Evolutionary conservation across 805 yeast species (phyloP).

Genomic region (Debaryomyces prosopidis): DNA sequence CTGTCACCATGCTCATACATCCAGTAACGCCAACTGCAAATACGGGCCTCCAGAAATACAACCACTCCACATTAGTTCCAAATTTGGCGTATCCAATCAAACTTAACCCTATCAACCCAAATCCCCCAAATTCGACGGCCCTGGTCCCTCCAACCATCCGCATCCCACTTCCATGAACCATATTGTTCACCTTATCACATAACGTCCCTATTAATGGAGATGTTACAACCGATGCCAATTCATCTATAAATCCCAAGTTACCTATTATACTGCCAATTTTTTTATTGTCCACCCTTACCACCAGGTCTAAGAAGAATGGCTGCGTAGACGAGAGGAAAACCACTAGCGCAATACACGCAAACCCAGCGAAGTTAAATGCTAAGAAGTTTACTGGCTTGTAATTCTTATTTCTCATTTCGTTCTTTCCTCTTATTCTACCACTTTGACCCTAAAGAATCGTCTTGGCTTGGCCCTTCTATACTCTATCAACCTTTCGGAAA

Average conservation of each 20-base stretch:
- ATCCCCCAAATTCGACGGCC: slow-evolving; percentile 49
- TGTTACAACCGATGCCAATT: slow-evolving; percentile 49
- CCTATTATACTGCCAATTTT: slow-evolving; percentile 37
- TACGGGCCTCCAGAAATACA: slow-evolving; percentile 50
- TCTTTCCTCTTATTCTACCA: not conserved
- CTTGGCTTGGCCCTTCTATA: too few relatives aligned
- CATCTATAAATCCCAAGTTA: slow-evolving; percentile 53
- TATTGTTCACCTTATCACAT: slow-evolving; percentile 49
- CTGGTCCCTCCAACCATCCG: slow-evolving; percentile 49
- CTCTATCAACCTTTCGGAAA: too few relatives aligned
- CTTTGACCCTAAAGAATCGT: not conserved
- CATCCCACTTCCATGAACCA: slow-evolving; percentile 7
- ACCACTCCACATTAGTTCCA: slow-evolving; percentile 14
- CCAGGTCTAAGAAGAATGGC: slow-evolving; percentile 38
- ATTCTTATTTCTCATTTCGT: not conserved
- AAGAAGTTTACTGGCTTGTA: slow-evolving; percentile 19
- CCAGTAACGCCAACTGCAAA: slow-evolving; percentile 64
- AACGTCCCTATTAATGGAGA: slow-evolving; percentile 67
- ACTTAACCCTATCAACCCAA: slow-evolving; percentile 47
- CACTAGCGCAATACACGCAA: slow-evolving; percentile 37
- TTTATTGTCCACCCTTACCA: slow-evolving; percentile 24
- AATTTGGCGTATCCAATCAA: slow-evolving; percentile 48
- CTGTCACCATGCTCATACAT: slow-evolving; percentile 59
- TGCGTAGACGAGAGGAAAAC: slow-evolving; percentile 42
- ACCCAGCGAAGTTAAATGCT: slow-evolving; percentile 37